phyloP scores from a whole-genome alignment of 768 basidiomycete genomes.

The Crassisporium funariophilum region DNA sequence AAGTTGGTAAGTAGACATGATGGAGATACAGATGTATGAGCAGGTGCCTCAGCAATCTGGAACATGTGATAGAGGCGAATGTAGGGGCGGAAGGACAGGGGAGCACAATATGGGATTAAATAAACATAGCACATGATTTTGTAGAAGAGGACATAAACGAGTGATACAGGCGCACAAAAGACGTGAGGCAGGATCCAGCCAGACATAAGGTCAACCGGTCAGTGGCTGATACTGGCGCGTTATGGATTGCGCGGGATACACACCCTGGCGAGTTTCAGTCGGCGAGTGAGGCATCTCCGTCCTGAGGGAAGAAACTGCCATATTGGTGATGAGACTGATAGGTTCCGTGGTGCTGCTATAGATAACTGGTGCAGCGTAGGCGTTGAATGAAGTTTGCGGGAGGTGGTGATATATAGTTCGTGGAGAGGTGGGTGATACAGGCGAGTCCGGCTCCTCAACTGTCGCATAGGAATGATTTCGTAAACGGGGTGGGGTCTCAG shows the following conservation, averaged over 20 bases:
- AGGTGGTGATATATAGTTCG: constrained; percentile 13
- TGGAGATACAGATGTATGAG: too few species aligned
- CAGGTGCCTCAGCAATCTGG: too few species aligned
- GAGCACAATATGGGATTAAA: constrained; percentile 10
- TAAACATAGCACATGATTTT: constrained; percentile 13
- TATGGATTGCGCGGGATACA: constrained; percentile 3
- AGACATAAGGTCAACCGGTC: too few species aligned
- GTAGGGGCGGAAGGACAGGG: constrained; percentile 1
- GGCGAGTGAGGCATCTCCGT: constrained; percentile 41
- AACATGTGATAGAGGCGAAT: neutral
- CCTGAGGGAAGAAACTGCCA: constrained; percentile 47
- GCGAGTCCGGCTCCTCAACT: constrained; percentile 8
- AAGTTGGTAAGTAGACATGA: too few species aligned
- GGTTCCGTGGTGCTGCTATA: constrained; percentile 24
- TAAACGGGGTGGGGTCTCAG: neutral
- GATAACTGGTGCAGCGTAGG: constrained; percentile 17
- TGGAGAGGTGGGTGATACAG: constrained; percentile 5
- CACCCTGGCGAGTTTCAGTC: constrained; percentile 19
- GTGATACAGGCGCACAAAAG: neutral
- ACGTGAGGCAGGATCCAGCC: too few species aligned
- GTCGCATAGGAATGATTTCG: neutral
- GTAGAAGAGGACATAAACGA: neutral
- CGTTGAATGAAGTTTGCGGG: constrained; percentile 3
- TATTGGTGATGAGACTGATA: constrained; percentile 36
- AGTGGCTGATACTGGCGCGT: constrained; percentile 1